Base-by-base conservation (phyloP, 257 asterid species). In the Solanum bulbocastanum region DNA sequence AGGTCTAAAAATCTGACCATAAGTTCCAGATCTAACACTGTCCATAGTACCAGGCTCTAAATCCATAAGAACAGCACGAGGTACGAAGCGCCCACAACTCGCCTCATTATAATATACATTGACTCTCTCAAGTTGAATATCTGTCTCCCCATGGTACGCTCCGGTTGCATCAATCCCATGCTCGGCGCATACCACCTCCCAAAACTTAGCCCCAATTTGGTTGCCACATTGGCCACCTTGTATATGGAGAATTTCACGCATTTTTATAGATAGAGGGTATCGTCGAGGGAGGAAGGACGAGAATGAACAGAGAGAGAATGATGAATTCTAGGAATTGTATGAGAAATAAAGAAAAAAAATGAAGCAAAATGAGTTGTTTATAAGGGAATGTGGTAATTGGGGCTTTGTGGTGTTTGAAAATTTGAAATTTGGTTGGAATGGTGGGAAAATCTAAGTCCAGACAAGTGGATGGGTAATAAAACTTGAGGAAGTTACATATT, bases 11-110 rank as follows among this genome's bases (percentile, higher is more conserved):
- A 90, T 92, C 88, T 92, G 90, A 23, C 92, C 92, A 81, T 88
- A 89, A 8, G 92, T 89, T 0, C 93, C 90, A 49, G 93, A 91
- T 16, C 93, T 88, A 30, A 92, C 75, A 86, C 93, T 91, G 89
- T 92, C 93, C 94, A 92, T 92, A n/a, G 93, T 91, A 0, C 94
- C 94, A 1, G 94, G 94, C 88, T 92, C 94, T 42, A 92, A 92
- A 52, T 92, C 94, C 93, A 92, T 90, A 23, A 92, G 91, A 75
- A 90, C 92, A 25, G 94, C 93, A 6, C 94, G 87, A 3, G 94
- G 94, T 1, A 92, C 94, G 49, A 85, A 92, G 1, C 93, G 68
- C 10, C 92, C 94, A 85, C 93, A 89, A 52, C 92, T 90, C 10
- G 93, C 94, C 88, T 92, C 94, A 20, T 92, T 92, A 71, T 91